Conservation (phyloP, 106 monocot genomes). For the Ottelia alismoides region DNA sequence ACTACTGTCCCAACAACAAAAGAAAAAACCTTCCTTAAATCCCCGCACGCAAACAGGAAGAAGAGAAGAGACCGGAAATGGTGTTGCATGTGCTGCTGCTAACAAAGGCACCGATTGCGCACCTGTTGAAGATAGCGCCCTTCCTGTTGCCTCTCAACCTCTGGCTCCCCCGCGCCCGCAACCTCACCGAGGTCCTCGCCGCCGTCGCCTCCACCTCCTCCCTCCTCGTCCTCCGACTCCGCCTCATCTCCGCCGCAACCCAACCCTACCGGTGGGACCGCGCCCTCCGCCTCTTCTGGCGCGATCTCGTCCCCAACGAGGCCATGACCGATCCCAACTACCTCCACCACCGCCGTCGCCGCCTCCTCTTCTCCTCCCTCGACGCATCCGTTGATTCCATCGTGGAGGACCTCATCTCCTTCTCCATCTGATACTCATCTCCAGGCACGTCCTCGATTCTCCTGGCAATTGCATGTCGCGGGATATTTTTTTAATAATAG, state of each 20-base stretch:
- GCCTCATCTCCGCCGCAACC: neutral
- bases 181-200: neutral
- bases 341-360: neutral
- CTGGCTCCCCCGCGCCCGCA: neutral
- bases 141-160: neutral
- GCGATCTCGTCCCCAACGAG: neutral
- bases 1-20: too few species aligned
- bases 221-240: neutral
- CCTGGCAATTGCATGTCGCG: too few species aligned
- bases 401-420: neutral
- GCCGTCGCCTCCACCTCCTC: neutral
- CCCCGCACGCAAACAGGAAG: too few species aligned
- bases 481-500: too few species aligned
- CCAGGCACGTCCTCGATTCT: too few species aligned
- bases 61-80: neutral
- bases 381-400: neutral
- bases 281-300: neutral
- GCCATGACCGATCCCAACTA: neutral
- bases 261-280: neutral
- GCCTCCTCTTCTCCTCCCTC: neutral
- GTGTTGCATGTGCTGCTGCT: neutral
- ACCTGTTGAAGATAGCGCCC: neutral
- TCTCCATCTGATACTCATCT: neutral
- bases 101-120: neutral
- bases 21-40: too few species aligned